Conservation (phyloP, 352 stramenopile species). For the Phytophthora colocasiae region DNA sequence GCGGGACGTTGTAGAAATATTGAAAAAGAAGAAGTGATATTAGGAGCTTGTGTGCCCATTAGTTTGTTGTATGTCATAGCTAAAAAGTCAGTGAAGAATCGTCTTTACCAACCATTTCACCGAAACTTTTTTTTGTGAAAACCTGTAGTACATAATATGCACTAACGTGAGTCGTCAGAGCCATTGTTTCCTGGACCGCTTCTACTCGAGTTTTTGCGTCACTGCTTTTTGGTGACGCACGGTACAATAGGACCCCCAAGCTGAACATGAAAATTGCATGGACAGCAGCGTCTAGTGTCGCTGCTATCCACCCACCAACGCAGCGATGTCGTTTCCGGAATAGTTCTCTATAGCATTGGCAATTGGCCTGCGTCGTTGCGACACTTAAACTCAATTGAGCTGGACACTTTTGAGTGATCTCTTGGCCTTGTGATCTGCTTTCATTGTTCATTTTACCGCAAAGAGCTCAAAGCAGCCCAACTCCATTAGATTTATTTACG, state of each 20-base stretch:
- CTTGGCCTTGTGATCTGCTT: background rate
- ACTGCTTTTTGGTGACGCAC: constrained; percentile 24
- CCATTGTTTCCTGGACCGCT: background rate
- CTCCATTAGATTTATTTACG: constrained; percentile 7
- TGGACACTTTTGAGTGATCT: constrained; percentile 3
- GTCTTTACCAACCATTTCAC: too few relatives aligned
- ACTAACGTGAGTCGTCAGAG: too few relatives aligned
- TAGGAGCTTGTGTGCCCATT: too few relatives aligned
- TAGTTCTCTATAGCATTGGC: constrained; percentile 4
- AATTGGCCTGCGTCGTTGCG: constrained; percentile 24
- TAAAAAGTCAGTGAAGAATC: too few relatives aligned
- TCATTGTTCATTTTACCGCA: constrained; percentile 27
- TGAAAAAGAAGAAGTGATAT: too few relatives aligned
- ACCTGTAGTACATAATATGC: too few relatives aligned
- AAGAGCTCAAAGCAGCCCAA: constrained; percentile 24
- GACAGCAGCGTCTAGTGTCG: background rate
- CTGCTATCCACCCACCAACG: constrained; percentile 12
- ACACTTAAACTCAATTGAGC: constrained; percentile 12
- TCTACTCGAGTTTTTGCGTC: constrained; percentile 20
- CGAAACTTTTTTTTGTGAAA: too few relatives aligned
- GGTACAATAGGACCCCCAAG: constrained; percentile 9
- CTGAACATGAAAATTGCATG: constrained; percentile 19
- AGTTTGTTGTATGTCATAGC: too few relatives aligned
- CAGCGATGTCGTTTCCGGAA: background rate
- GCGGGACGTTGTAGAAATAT: too few relatives aligned